Base-by-base conservation (phyloP, 495 filamentous ascomycete species). In the Mytilinidion resinicola region DNA sequence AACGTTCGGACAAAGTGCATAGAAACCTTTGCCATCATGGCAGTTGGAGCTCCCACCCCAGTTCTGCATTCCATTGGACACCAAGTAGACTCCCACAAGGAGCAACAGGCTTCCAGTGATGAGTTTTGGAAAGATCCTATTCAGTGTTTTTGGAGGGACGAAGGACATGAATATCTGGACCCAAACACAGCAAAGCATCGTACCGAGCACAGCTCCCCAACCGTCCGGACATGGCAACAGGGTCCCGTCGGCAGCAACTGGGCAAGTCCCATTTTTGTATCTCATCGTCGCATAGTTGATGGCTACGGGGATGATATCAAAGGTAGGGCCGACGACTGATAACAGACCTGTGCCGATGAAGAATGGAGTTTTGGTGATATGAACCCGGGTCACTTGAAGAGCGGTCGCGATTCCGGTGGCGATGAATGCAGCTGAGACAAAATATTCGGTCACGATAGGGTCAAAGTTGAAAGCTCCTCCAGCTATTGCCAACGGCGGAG, bases 271-370 rank as follows among this genome's bases (percentile, higher is more conserved):
- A 11, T 59, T 43, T n/a, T 58, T 56, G 55, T 74, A 74, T 17
- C 73, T 63, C 50, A 66, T 69, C 17, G 57, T 9, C 9, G 73
- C 69, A 60, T 73, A 74, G 50, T 70, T 69, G 49, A 73, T 67
- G 11, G 67, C 70, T 33, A 74, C 72, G 11, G 72, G 72, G 0
- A 74, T 54, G 33, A 74, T 66, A 9, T 73, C 59, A 60, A 74
- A 74, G 21, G 72, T 72, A 53, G 73, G 72, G 11, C 72, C 72
- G 36, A 74, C 72, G 15, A 74, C 72, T 9, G 59, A 64, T 17
- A 74, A 56, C 53, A 74, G 65, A 2, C 72, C 72, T 1, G 72
- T 74, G 9, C 72, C 72, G 35, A 74, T 66, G 50, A 65, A 74
- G 49, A 74, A 66, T 1, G 72, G 70, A 14, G 72, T 72, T 46